Conservation (phyloP, 768 basidiomycete species). For the Pulveroboletus sp. region DNA sequence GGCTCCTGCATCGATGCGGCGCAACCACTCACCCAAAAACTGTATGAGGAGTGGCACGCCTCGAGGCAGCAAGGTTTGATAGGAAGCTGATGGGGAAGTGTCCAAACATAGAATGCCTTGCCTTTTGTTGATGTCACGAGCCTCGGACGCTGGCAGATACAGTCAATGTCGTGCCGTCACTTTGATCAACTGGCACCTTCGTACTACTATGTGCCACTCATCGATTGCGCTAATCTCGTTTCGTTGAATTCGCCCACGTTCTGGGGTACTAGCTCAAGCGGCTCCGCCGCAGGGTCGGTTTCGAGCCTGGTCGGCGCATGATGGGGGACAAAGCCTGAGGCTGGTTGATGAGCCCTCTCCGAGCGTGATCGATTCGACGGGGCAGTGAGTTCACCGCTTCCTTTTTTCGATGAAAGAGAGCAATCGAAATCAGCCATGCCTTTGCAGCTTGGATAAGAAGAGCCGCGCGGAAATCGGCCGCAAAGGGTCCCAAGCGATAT, state of each 20-base stretch:
- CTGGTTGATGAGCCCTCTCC: not conserved
- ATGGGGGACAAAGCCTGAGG: not conserved
- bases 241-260: conserved; percentile 21
- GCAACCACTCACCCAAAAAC: not conserved
- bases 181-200: too few relatives aligned
- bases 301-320: not conserved
- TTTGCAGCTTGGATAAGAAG: conserved; percentile 3
- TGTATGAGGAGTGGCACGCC: conserved; percentile 13
- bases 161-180: conserved; percentile 8
- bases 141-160: conserved; percentile 8
- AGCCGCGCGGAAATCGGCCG: conserved; percentile 20
- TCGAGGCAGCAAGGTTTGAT: conserved; percentile 32
- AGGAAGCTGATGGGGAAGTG: too few relatives aligned
- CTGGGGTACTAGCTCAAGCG: conserved; percentile 23
- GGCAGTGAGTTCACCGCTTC: not conserved
- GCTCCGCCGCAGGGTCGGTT: conserved; percentile 12
- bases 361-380: conserved; percentile 12
- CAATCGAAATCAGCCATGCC: not conserved
- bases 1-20: conserved; percentile 15
- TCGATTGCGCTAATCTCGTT: conserved; percentile 6
- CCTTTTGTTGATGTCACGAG: conserved; percentile 14
- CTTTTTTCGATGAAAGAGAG: not conserved
- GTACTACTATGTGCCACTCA: too few relatives aligned
- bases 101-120: conserved; percentile 4
- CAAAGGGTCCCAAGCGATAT: conserved; percentile 20